These are phyloP conservation scores for Pugionium dolabratum DNA, from an alignment of 345 rosid genomes.

Conservation along the genomic window DNA sequence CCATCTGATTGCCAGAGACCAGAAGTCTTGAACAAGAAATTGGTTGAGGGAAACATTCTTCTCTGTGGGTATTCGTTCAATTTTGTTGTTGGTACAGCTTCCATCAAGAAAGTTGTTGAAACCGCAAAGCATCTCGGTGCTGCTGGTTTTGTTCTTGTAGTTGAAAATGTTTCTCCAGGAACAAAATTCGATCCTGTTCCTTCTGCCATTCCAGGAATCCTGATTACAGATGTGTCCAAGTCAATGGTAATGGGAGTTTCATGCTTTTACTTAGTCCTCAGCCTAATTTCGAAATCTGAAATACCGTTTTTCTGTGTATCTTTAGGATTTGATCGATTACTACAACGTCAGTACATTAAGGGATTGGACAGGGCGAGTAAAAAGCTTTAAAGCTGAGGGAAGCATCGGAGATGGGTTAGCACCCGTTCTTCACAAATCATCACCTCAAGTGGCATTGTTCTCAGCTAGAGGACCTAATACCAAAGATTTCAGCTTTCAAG, in stretches of 20 bases:
- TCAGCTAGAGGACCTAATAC: slow-evolving; percentile 98
- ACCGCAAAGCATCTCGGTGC: slow-evolving; percentile 90
- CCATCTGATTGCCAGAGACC: slow-evolving; percentile 98
- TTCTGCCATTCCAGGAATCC: slow-evolving; percentile 77
- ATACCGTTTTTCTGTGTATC: not conserved
- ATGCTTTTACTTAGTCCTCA: slow-evolving; percentile 24
- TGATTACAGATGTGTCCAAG: slow-evolving; percentile 74
- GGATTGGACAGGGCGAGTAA: slow-evolving; percentile 98
- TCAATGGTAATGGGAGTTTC: slow-evolving; percentile 64
- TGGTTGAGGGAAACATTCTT: slow-evolving; percentile 85
- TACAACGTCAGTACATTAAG: slow-evolving; percentile 81
- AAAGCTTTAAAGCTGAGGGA: slow-evolving; percentile 82
- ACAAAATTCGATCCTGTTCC: slow-evolving; percentile 97
- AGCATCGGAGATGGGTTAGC: slow-evolving; percentile 92
- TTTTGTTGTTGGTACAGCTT: slow-evolving; percentile 92
- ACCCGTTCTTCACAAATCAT: slow-evolving; percentile 90
- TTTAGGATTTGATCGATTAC: slow-evolving; percentile 89
- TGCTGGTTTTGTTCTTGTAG: slow-evolving; percentile 95
- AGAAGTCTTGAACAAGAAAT: slow-evolving; percentile 82
- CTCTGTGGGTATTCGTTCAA: slow-evolving; percentile 99
- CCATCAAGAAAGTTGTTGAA: slow-evolving; percentile 89
- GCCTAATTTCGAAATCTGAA: slow-evolving; percentile 9
- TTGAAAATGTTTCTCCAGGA: slow-evolving; percentile 95
- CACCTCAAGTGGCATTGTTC: slow-evolving; percentile 96
- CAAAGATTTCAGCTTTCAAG: slow-evolving; percentile 89